A percentile compares a stretch with the other conserved stretches of the same genome.
These are phyloP conservation scores for Suillus discolor DNA, from an alignment of 768 basidiomycete genomes.

Conservation along the genomic window DNA sequence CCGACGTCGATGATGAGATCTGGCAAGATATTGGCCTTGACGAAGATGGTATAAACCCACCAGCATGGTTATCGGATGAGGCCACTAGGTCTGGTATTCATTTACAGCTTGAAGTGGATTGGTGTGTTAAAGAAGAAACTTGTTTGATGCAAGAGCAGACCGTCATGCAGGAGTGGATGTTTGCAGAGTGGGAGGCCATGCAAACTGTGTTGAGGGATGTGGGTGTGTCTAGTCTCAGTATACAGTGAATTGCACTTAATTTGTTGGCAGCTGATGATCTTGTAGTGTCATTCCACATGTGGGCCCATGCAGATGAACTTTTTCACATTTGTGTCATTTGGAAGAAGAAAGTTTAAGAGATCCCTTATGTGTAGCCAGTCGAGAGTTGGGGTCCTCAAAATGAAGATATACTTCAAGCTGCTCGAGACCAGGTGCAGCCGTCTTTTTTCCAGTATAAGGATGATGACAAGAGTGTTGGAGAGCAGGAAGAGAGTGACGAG, in stretches of 20 bases:
- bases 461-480: not conserved
- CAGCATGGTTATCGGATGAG: not conserved
- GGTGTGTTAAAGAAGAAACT: not conserved
- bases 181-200: not conserved
- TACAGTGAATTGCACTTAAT: no score
- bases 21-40: not conserved
- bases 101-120: not conserved
- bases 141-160: not conserved
- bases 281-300: no score
- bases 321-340: no score
- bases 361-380: no score
- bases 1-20: not conserved
- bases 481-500: not conserved
- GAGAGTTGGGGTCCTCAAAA: no score
- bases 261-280: no score
- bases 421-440: no score
- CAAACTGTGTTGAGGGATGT: not conserved
- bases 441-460: no score
- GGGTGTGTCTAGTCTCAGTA: slow-evolving; percentile 11
- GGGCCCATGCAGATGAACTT: no score
- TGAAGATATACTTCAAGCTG: no score
- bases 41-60: not conserved
- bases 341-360: no score
- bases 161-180: not conserved
- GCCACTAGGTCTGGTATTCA: not conserved